These are phyloP conservation scores for Cladobotryum protrusum DNA, from an alignment of 2,329 filamentous ascomycete genomes.

Conservation along the genomic window DNA sequence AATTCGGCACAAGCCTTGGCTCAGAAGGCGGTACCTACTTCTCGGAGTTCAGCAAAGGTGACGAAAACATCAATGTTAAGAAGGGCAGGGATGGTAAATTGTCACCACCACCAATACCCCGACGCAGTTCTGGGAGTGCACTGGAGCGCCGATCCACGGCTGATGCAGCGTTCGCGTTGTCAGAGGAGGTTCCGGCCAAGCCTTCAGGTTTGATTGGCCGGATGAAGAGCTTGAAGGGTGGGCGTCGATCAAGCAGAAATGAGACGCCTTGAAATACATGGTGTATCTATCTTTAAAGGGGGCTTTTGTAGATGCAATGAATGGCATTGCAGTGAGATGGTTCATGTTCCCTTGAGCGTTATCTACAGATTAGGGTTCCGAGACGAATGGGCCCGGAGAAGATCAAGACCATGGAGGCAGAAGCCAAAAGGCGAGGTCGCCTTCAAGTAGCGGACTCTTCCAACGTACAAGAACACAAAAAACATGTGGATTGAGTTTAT, in stretches of 20 bases:
- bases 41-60: constrained; percentile 61
- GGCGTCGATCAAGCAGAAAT: constrained; percentile 36
- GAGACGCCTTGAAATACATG: constrained; percentile 21
- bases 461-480: not conserved
- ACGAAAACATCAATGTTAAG: constrained; percentile 45
- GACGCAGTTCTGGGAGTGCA: constrained; percentile 31
- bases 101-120: constrained; percentile 43
- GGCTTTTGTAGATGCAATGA: not conserved
- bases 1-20: constrained; percentile 25
- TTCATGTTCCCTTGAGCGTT: too few relatives aligned
- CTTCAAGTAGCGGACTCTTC: too few relatives aligned
- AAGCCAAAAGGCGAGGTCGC: too few relatives aligned
- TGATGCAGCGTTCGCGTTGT: constrained; percentile 40
- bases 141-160: constrained; percentile 61
- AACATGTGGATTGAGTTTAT: not conserved
- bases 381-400: not conserved
- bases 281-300: not conserved
- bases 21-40: constrained; percentile 69
- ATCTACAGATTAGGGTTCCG: too few relatives aligned
- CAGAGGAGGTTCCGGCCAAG: constrained; percentile 38
- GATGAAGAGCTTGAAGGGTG: constrained; percentile 77
- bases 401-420: too few relatives aligned
- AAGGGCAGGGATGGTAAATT: constrained; percentile 26
- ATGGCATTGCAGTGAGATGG: not conserved
- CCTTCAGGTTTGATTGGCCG: constrained; percentile 64